A percentile compares a stretch with the other conserved stretches of the same genome.
Evolutionary conservation across 73 alveolate genomes (phyloP).

Genomic region (Paramecium bursaria): DNA sequence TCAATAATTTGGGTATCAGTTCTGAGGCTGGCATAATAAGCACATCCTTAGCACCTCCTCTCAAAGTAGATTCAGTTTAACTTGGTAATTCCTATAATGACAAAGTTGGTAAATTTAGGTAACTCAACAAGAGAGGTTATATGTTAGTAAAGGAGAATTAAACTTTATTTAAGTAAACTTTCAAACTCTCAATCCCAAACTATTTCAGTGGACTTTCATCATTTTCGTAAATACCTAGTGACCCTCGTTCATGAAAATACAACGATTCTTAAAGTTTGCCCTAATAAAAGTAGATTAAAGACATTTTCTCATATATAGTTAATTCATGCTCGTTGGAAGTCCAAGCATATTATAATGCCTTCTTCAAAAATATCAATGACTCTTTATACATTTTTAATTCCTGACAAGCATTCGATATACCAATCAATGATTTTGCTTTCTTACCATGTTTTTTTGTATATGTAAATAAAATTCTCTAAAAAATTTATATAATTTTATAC

Average conservation of each 20-base stretch:
- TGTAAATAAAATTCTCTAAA: conserved; percentile 48
- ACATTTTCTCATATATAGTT: conserved; percentile 12
- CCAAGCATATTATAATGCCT: conserved; percentile 57
- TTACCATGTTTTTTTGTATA: conserved; percentile 9
- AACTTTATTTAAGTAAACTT: conserved; percentile 8
- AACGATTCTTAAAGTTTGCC: conserved; percentile 17
- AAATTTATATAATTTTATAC: conserved; percentile 1
- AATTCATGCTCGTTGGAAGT: neutral
- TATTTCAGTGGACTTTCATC: conserved; percentile 21
- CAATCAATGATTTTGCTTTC: conserved; percentile 36
- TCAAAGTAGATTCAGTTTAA: too few species aligned
- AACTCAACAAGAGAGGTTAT: neutral
- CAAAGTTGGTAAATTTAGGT: conserved; percentile 43
- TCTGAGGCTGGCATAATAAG: too few species aligned
- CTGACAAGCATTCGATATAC: neutral
- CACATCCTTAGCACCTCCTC: too few species aligned
- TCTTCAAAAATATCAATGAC: conserved; percentile 24
- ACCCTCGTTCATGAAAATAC: conserved; percentile 53
- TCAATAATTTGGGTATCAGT: too few species aligned
- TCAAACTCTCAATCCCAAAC: conserved; percentile 4
- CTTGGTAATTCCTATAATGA: too few species aligned
- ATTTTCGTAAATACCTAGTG: neutral
- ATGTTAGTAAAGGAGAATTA: neutral
- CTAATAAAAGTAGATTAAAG: conserved; percentile 26
- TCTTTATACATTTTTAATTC: conserved; percentile 49